phyloP scores from a whole-genome alignment of 2,329 filamentous ascomycete genomes.

The Aspergillus sp. region DNA sequence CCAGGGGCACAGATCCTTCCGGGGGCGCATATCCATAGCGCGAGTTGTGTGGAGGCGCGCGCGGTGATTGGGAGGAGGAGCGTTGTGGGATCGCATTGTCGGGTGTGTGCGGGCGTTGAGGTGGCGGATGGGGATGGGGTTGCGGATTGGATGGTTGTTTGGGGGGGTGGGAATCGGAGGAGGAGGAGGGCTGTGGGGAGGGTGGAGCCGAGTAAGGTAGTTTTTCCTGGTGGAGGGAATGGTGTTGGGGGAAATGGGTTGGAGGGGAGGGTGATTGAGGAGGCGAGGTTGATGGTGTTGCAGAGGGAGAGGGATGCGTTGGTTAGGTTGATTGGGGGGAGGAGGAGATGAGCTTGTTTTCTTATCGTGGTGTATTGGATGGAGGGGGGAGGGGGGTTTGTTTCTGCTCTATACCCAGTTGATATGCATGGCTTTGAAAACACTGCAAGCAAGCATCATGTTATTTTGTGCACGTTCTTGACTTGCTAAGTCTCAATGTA shows the following conservation, averaged over 20 bases:
- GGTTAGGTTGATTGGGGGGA: conserved; percentile 59
- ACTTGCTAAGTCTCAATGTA: no score
- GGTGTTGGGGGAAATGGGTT: conserved; percentile 19
- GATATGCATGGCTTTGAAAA: no score
- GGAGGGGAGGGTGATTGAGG: conserved; percentile 63
- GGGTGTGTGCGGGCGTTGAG: conserved; percentile 63
- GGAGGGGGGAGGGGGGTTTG: background rate
- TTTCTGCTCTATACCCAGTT: no score
- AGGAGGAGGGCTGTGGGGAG: conserved; percentile 27
- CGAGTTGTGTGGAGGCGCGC: conserved; percentile 48
- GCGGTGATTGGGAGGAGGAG: conserved; percentile 38
- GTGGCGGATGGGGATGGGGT: conserved; percentile 61
- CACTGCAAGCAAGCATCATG: no score
- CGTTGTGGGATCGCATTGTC: conserved; percentile 60
- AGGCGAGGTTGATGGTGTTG: conserved; percentile 64
- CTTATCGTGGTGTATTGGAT: background rate
- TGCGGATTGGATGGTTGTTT: conserved; percentile 69
- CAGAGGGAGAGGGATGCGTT: conserved; percentile 69
- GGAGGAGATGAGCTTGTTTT: conserved; percentile 28
- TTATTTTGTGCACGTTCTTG: no score
- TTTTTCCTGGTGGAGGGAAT: conserved; percentile 15
- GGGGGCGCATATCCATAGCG: conserved; percentile 42
- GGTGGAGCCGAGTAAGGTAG: conserved; percentile 12
- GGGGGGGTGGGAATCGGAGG: conserved; percentile 57
- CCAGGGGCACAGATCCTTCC: conserved; percentile 40